These are phyloP conservation scores for Coemansia sp. DNA, from an alignment of 192 early-diverging fungal species.

Conservation along the genomic window DNA sequence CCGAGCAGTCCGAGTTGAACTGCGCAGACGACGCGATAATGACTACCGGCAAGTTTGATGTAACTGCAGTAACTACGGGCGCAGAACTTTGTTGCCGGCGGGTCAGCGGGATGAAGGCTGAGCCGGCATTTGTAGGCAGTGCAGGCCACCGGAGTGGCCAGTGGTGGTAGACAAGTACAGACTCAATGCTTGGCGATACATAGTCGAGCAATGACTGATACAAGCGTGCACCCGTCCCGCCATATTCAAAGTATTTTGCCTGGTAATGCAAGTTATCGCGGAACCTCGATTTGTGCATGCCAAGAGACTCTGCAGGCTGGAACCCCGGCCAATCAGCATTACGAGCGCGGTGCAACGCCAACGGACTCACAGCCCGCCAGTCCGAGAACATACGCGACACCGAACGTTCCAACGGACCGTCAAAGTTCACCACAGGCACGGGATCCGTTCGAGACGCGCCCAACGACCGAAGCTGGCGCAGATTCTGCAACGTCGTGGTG, in stretches of 20 bases:
- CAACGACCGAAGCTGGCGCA: constrained; percentile 42
- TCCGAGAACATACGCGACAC: constrained; percentile 31
- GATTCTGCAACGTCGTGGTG: constrained; percentile 51
- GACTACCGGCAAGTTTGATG: constrained; percentile 34
- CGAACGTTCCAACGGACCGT: constrained; percentile 18
- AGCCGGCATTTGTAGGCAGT: constrained; percentile 32
- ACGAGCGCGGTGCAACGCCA: constrained; percentile 49
- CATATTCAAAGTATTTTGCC: constrained; percentile 57
- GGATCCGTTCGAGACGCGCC: neutral
- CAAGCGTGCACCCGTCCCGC: constrained; percentile 44
- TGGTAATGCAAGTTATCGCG: constrained; percentile 56
- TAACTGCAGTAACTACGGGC: constrained; percentile 10
- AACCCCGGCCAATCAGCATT: constrained; percentile 48
- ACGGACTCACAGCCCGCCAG: constrained; percentile 50
- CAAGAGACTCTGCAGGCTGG: constrained; percentile 32
- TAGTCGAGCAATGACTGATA: constrained; percentile 47
- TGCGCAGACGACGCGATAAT: constrained; percentile 45
- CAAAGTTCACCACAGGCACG: constrained; percentile 33
- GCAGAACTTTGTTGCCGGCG: neutral
- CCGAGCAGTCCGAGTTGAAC: constrained; percentile 42
- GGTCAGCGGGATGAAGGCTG: constrained; percentile 9
- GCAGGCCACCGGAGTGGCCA: constrained; percentile 58
- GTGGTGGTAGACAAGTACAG: constrained; percentile 48
- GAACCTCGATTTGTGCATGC: constrained; percentile 49
- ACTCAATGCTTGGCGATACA: constrained; percentile 30